Evolutionary conservation across 169 alveolate species (phyloP).

Genomic region (Perkinsus marinus): DNA sequence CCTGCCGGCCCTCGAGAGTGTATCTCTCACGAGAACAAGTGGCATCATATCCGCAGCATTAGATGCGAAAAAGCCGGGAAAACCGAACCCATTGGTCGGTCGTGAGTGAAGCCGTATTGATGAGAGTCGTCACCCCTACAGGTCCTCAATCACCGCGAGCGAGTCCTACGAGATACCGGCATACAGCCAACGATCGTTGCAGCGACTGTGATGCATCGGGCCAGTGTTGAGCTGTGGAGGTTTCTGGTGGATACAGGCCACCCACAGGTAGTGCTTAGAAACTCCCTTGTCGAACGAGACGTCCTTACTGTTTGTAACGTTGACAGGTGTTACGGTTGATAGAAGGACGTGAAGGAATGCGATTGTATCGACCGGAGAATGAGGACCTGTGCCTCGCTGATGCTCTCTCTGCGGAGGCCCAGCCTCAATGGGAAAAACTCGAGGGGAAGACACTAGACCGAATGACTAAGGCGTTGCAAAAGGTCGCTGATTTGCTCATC

Average conservation of each 20-base stretch:
- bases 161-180: background rate
- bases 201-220: background rate
- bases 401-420: background rate
- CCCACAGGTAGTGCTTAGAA: conserved; percentile 21
- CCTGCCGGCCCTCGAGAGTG: conserved; percentile 11
- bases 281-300: no score
- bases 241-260: conserved; percentile 23
- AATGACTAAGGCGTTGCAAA: background rate
- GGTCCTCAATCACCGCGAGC: background rate
- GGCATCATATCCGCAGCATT: background rate
- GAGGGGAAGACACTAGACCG: background rate
- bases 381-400: background rate
- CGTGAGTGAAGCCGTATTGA: background rate
- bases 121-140: background rate
- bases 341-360: background rate
- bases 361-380: background rate
- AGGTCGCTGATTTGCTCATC: background rate
- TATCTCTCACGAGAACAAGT: conserved; percentile 13
- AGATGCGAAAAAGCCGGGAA: background rate
- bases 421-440: background rate
- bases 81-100: background rate
- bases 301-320: background rate
- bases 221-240: conserved; percentile 17
- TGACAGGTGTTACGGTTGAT: background rate
- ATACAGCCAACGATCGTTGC: background rate